Evolutionary conservation across 2,329 filamentous ascomycete species (phyloP), one percentile per base, ranked within the genome.

Genomic region (Monosporascus sp.): DNA sequence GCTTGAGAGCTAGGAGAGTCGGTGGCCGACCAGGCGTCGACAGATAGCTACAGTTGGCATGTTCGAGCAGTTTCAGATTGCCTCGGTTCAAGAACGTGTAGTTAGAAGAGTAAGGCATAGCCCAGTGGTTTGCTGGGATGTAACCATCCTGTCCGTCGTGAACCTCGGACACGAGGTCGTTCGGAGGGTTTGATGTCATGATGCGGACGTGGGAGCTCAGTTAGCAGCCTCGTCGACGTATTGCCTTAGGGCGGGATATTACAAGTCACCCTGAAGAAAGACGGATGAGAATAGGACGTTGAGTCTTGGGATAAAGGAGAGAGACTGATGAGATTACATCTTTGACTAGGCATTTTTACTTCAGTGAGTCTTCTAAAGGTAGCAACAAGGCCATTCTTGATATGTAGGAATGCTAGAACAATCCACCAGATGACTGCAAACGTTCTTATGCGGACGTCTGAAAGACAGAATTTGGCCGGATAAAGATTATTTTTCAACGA

Each of bases 1-100:
- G 76, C 65, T 85, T 85, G 37, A 85, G 71, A 1, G 79, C 72
- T 1, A 78, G 68, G n/a, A 85, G 70, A 0, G 80, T 84, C 1
- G 81, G 80, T 3, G 79, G 68, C 6, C 70, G 64, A 5, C 75
- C 77, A 14, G 69, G 67, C 2, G 78, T 81, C 2, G 81, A 84
- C 40, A 85, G 69, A 59, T 82, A 84, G 53, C 73, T 71, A 66
- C 82, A 85, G 67, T 81, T 84, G 56, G 83, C 69, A 57, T 82
- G 74, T 41, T 74, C 56, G 51, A 79, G 66, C 56, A 74, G 56
- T 31, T 60, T 58, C 14, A 55, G 54, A n/a, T 64, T 58, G 26
- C 62, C 51, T 7, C 68, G 52, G 55, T 73, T 67, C 17, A 71
- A 63, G 7, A 68, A 64, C 7, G 72, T 65, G 59, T 72, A 70